A percentile compares a stretch with the other conserved stretches of the same genome.
phyloP scores from a whole-genome alignment of 2,329 filamentous ascomycete genomes.

The Claviceps humidiphila region DNA sequence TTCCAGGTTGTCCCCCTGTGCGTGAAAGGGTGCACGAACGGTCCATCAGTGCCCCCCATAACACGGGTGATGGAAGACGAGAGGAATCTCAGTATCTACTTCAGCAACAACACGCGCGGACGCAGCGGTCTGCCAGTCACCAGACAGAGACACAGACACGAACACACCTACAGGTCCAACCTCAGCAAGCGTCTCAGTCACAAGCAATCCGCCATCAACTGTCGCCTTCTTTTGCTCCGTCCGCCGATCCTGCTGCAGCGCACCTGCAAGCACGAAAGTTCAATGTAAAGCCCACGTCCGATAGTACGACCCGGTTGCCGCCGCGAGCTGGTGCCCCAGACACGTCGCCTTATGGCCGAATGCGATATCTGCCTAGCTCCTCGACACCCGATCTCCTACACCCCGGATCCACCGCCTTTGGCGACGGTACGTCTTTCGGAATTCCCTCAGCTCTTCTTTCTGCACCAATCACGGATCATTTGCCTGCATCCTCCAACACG shows the following conservation, averaged over 20 bases:
- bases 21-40: slow-evolving; percentile 54
- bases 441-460: slow-evolving; percentile 37
- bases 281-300: slow-evolving; percentile 31
- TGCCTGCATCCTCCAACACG: slow-evolving; percentile 28
- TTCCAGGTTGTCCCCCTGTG: slow-evolving; percentile 50
- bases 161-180: no score
- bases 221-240: slow-evolving; percentile 44
- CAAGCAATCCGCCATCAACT: slow-evolving; percentile 26
- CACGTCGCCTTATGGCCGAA: slow-evolving; percentile 32
- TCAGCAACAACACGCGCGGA: slow-evolving; percentile 10
- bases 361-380: slow-evolving; percentile 25
- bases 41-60: slow-evolving; percentile 44
- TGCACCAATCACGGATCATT: slow-evolving; percentile 28
- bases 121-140: slow-evolving; percentile 27
- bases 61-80: slow-evolving; percentile 6
- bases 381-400: slow-evolving; percentile 26
- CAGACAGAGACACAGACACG: slow-evolving; percentile 16
- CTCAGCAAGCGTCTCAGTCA: no score
- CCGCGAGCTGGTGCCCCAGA: slow-evolving; percentile 29
- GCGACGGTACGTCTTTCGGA: slow-evolving; percentile 19
- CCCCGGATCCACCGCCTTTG: slow-evolving; percentile 27
- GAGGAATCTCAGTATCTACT: slow-evolving; percentile 12
- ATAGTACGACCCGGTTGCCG: slow-evolving; percentile 28
- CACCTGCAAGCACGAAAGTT: slow-evolving; percentile 23
- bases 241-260: slow-evolving; percentile 5